Evolutionary conservation across 805 yeast species (phyloP), one percentile per base, ranked within the genome.

Genomic region (Ogataea ramenticola): DNA sequence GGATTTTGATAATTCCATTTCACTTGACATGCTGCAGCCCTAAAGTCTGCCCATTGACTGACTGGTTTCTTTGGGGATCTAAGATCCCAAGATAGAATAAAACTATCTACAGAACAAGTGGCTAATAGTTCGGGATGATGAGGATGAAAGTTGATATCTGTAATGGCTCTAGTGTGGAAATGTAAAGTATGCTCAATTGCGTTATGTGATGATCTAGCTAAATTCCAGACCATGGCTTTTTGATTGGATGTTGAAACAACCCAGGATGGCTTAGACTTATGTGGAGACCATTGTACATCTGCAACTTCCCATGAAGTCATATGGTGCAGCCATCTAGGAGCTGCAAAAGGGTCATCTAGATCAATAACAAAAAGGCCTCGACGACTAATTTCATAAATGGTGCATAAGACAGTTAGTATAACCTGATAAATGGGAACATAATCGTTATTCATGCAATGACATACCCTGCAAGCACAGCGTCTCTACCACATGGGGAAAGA

Each of bases 281-380:
- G 97, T 0, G 97, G 96, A 2, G 95, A 86, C 98, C 99, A 93
- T 62, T 93, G 98, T 1, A 91, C 97, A 60, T 91, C 97, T 0
- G 99, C 96, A 3, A 93, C 99, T 61, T 93, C 98, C 98, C 98
- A 93, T 0, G 95, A 80, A 0, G 97, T 91, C 31, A 80, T 72
- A 57, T 93, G 96, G 44, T 82, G 95, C 15, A 93, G 74, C 90
- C 95, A 88, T 46, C 99, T 70, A 0, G 99, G 99, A 1, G 95
- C 89, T 0, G 91, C 79, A 63, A 87, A 91, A 1, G 98, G 99
- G 60, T 93, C 96, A 56, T 91, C 96, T 36, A 93, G 64, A 64
- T 93, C 98, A n/a, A 91, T 82, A 33, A 93, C 80, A 60, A 81
- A 86, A 14, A 93, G 70, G 0, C 99, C 99, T 44, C 82, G 72